phyloP scores from a whole-genome alignment of 768 basidiomycete species.

The Filobasidium floriforme region DNA sequence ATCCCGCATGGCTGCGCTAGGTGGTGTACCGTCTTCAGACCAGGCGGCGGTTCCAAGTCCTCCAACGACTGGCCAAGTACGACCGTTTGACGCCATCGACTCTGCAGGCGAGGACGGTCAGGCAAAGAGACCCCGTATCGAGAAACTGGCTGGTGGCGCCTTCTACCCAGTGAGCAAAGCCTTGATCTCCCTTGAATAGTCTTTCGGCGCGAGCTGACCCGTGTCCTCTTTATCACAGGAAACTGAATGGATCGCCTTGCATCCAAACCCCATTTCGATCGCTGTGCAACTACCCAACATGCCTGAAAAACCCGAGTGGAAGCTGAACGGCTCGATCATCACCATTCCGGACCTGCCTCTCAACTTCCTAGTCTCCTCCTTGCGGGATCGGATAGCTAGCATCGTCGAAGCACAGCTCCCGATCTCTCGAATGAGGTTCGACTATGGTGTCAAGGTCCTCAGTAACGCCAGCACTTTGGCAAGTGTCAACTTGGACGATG shows the following conservation, averaged over 20 bases:
- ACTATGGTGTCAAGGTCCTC: constrained; percentile 74
- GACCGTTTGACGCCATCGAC: constrained; percentile 58
- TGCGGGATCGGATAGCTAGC: constrained; percentile 79
- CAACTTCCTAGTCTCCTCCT: constrained; percentile 72
- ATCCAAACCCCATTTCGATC: constrained; percentile 83
- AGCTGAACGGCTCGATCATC: constrained; percentile 71
- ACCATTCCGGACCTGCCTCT: constrained; percentile 75
- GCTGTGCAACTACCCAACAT: constrained; percentile 75
- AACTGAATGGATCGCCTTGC: constrained; percentile 76
- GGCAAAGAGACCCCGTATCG: constrained; percentile 78
- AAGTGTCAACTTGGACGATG: constrained; percentile 81
- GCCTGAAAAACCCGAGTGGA: constrained; percentile 82
- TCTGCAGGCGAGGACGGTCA: constrained; percentile 56
- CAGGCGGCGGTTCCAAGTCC: constrained; percentile 17
- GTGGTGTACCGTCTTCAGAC: constrained; percentile 41
- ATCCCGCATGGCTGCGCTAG: constrained; percentile 58
- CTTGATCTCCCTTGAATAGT: not conserved
- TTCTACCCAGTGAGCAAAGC: constrained; percentile 57
- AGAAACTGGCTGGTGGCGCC: constrained; percentile 74
- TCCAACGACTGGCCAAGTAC: constrained; percentile 53
- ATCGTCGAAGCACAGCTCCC: constrained; percentile 70
- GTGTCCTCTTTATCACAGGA: constrained; percentile 29
- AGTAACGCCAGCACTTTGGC: constrained; percentile 80
- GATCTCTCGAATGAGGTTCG: constrained; percentile 70
- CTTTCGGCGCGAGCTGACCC: not conserved